Percentiles rank a stretch among this genome's conserved stretches.
These are phyloP conservation scores for Termitomyces bulborhizus DNA, from an alignment of 768 basidiomycete species.

Conservation along the genomic window DNA sequence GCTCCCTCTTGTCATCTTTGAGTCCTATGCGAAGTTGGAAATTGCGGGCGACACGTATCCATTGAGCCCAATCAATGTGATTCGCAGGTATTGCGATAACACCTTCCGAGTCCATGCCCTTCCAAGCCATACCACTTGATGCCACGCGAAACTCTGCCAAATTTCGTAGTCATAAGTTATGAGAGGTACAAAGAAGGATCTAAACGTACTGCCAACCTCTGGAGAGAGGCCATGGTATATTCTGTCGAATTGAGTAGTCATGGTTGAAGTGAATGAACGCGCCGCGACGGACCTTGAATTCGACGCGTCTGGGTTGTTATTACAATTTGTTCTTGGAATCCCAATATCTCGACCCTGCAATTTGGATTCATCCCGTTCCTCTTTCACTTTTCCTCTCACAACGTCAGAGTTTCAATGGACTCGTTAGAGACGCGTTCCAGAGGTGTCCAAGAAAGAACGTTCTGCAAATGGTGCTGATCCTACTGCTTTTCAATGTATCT, in stretches of 20 bases:
- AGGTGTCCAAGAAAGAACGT: constrained; percentile 72
- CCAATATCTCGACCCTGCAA: constrained; percentile 1
- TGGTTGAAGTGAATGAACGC: constrained; percentile 32
- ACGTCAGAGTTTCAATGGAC: constrained; percentile 31
- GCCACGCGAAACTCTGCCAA: constrained; percentile 82
- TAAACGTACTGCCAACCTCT: constrained; percentile 75
- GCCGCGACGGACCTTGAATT: constrained; percentile 35
- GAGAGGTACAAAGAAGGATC: neutral
- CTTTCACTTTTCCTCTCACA: constrained; percentile 6
- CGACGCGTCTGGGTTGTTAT: constrained; percentile 24
- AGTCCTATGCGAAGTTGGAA: constrained; percentile 86
- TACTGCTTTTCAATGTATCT: constrained; percentile 2
- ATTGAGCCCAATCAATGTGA: constrained; percentile 86
- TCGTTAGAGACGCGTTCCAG: constrained; percentile 59
- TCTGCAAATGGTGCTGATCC: constrained; percentile 76
- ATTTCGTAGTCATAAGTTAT: constrained; percentile 7
- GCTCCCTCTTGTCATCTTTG: constrained; percentile 42
- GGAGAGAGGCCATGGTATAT: constrained; percentile 72
- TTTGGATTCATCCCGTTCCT: constrained; percentile 3
- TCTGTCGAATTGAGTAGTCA: constrained; percentile 80
- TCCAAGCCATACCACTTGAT: constrained; percentile 92
- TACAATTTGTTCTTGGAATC: constrained; percentile 1
- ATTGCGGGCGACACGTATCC: constrained; percentile 87
- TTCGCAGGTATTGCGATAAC: constrained; percentile 57
- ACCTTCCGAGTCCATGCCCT: constrained; percentile 59